phyloP scores from a whole-genome alignment of 345 rosid species.

The Boechera divaricarpa region DNA sequence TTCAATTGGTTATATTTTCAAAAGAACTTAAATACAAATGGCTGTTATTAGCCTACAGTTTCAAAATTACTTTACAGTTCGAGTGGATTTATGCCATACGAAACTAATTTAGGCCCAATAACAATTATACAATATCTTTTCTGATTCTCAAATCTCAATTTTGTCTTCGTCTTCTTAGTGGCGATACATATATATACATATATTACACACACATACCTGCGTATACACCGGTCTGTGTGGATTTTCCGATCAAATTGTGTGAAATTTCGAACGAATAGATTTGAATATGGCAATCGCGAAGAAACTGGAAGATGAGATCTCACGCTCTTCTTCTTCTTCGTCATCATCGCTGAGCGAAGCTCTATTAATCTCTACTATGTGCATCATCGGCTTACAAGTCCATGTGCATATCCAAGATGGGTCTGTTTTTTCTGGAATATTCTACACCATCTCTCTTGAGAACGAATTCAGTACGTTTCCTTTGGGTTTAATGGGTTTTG shows the following conservation, averaged over 20 bases:
- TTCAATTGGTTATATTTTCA: no score
- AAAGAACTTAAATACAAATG: no score
- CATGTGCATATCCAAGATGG: slow-evolving; percentile 82
- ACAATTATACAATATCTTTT: no score
- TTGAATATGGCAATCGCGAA: slow-evolving; percentile 52
- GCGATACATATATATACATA: neutral
- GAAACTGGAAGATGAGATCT: slow-evolving; percentile 49
- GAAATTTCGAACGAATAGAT: neutral
- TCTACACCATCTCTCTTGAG: slow-evolving; percentile 76
- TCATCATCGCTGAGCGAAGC: slow-evolving; percentile 54
- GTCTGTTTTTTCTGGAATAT: slow-evolving; percentile 78
- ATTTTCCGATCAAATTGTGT: slow-evolving; percentile 6
- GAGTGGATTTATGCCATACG: no score
- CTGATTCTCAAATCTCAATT: neutral
- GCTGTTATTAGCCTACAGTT: no score
- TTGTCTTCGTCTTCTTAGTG: slow-evolving; percentile 6
- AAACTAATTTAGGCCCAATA: no score
- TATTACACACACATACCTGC: neutral
- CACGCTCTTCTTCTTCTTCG: slow-evolving; percentile 18
- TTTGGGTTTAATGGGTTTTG: neutral
- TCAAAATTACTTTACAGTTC: no score
- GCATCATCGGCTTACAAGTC: slow-evolving; percentile 76
- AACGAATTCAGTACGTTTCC: slow-evolving; percentile 57
- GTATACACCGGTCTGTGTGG: neutral
- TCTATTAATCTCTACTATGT: slow-evolving; percentile 66